Evolutionary conservation across 2,329 filamentous ascomycete genomes (phyloP), one percentile per base, ranked within the genome.

Genomic region (Aspergillus sergii): DNA sequence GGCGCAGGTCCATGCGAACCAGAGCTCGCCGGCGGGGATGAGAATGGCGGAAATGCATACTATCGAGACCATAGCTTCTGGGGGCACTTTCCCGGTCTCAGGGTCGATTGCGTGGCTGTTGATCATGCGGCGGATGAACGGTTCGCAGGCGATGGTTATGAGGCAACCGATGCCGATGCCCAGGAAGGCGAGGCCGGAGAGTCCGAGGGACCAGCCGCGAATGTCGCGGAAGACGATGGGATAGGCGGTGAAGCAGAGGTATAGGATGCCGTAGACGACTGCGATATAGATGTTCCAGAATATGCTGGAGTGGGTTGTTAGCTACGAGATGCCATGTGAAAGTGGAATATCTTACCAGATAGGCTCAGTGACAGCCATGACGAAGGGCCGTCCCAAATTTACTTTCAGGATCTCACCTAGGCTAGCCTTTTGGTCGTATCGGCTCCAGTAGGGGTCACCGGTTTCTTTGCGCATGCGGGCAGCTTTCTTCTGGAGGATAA

Each of bases 191-290:
- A 97, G 85, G 0, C 94, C 93, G 0, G 89, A 88, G 41, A 91
- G 78, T 1, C 91, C 89, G 0, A 90, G 82, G 2, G 84, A 84
- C 94, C 93, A 97, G 64, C 92, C 92, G 21, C 94, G 90, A 62
- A 87, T 79, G 46, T 90, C 82, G 12, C 84, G 83, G 78, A 95
- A 97, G 62, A 96, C 90, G 63, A 96, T 90, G 0, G 93, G 93
- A 75, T 96, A 96, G 14, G 92, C 92, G 19, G 96, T 90, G 80
- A 97, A 97, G 78, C 92, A 96, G 36, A 97, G 87, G 72, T 95
- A 95, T 1, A 97, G 82, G 46, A 96, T 93, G 21, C 89, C 91
- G 75, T 97, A 97, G 41, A 96, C 87, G 45, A 96, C 81, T 0
- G 91, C 86, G 66, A 91, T 86, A 68, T 90, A 91, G 39, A 88